Evolutionary conservation across 1,139 yeast species (phyloP).

Genomic region (Candida labiduridarum): DNA sequence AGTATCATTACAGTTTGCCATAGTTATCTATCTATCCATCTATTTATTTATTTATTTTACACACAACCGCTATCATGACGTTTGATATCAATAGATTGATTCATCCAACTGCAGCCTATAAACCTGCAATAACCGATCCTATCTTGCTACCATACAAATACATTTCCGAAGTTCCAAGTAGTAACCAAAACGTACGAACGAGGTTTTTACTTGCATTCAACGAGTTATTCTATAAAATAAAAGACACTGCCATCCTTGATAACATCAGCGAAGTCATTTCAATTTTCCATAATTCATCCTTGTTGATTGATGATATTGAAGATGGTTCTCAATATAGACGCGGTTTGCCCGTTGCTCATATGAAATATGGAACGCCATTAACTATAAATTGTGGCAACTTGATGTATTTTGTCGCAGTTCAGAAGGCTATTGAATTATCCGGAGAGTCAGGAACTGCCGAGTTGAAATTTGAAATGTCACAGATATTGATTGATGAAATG

Average conservation of each 20-base stretch:
- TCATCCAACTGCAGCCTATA: slow-evolving; percentile 2
- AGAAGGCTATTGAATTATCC: slow-evolving; percentile 38
- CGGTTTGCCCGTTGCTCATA: slow-evolving; percentile 78
- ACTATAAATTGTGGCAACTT: slow-evolving; percentile 83
- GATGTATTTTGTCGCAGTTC: slow-evolving; percentile 74
- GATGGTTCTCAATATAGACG: slow-evolving; percentile 72
- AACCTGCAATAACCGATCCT: slow-evolving; percentile 6
- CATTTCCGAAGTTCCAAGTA: slow-evolving; percentile 34
- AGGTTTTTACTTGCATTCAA: slow-evolving; percentile 35
- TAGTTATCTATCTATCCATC: too few species aligned
- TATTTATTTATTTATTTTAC: too few species aligned
- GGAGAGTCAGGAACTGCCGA: background rate
- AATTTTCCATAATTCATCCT: slow-evolving; percentile 32
- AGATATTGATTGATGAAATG: slow-evolving; percentile 67
- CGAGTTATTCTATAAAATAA: slow-evolving; percentile 30
- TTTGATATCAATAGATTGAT: slow-evolving; percentile 12
- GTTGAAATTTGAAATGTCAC: slow-evolving; percentile 14
- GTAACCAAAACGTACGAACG: slow-evolving; percentile 32
- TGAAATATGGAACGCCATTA: slow-evolving; percentile 71
- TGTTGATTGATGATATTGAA: slow-evolving; percentile 79
- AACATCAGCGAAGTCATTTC: slow-evolving; percentile 29
- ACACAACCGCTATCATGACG: background rate
- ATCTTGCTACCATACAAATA: slow-evolving; percentile 32
- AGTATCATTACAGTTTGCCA: too few species aligned
- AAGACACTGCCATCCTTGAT: slow-evolving; percentile 18